Evolutionary conservation across 805 yeast species (phyloP).

Genomic region (Ogataea wickerhamii): DNA sequence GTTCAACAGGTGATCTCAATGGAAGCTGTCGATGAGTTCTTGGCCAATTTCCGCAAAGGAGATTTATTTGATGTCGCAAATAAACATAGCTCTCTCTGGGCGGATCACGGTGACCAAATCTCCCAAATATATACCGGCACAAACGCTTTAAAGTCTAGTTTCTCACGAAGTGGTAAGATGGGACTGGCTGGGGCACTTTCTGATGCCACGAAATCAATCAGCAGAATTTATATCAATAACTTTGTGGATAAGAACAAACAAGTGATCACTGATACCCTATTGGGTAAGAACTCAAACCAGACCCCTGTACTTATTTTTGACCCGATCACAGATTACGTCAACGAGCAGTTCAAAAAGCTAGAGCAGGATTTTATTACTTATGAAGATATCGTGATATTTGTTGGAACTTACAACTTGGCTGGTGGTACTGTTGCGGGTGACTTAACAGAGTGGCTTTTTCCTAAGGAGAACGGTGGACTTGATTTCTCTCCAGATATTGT

Average conservation of each 20-base stretch:
- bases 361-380: constrained; percentile 56
- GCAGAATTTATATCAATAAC: constrained; percentile 92
- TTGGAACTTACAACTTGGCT: constrained; percentile 86
- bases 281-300: constrained; percentile 79
- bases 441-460: constrained; percentile 77
- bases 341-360: constrained; percentile 50
- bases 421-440: constrained; percentile 62
- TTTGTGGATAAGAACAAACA: constrained; percentile 92
- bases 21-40: constrained; percentile 58
- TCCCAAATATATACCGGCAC: constrained; percentile 97
- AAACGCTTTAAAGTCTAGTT: constrained; percentile 92
- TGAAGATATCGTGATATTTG: constrained; percentile 59
- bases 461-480: constrained; percentile 50
- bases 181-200: constrained; percentile 95
- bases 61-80: constrained; percentile 48
- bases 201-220: constrained; percentile 93
- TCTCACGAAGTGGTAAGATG: constrained; percentile 94
- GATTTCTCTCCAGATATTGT: constrained; percentile 67
- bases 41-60: constrained; percentile 35
- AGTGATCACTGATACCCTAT: constrained; percentile 76
- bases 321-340: constrained; percentile 84
- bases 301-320: constrained; percentile 72
- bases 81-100: constrained; percentile 91
- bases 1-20: constrained; percentile 80
- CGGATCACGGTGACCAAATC: constrained; percentile 96